phyloP scores from a whole-genome alignment of 345 rosid genomes.

The Syzygium aromaticum region DNA sequence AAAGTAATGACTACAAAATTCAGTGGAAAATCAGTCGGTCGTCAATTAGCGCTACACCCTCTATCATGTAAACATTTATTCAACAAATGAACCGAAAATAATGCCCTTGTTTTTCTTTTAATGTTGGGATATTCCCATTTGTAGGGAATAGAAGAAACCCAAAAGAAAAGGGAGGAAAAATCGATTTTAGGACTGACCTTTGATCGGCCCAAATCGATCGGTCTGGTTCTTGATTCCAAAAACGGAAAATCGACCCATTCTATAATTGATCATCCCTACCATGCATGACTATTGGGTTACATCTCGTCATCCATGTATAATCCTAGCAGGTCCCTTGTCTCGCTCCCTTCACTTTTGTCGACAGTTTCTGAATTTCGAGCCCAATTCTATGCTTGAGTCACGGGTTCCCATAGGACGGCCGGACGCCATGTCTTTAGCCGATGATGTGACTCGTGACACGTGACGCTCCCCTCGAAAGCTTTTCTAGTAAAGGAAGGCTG shows the following conservation, averaged over 20 bases:
- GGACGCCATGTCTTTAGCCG: background rate
- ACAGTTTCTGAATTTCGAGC: background rate
- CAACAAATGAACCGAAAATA: background rate
- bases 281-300: background rate
- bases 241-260: background rate
- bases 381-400: background rate
- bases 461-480: background rate
- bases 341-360: background rate
- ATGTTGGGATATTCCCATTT: background rate
- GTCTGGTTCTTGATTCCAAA: background rate
- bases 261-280: too few species aligned
- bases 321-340: too few species aligned
- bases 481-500: background rate
- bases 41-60: background rate
- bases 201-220: background rate
- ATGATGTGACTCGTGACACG: background rate
- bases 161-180: background rate
- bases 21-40: fast-evolving
- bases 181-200: fast-evolving
- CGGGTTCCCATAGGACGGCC: background rate
- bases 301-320: background rate
- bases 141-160: background rate
- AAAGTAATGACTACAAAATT: background rate
- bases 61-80: background rate
- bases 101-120: background rate